Evolutionary conservation across 2,329 filamentous ascomycete genomes (phyloP).

Genomic region (Trichoderma lentiforme): DNA sequence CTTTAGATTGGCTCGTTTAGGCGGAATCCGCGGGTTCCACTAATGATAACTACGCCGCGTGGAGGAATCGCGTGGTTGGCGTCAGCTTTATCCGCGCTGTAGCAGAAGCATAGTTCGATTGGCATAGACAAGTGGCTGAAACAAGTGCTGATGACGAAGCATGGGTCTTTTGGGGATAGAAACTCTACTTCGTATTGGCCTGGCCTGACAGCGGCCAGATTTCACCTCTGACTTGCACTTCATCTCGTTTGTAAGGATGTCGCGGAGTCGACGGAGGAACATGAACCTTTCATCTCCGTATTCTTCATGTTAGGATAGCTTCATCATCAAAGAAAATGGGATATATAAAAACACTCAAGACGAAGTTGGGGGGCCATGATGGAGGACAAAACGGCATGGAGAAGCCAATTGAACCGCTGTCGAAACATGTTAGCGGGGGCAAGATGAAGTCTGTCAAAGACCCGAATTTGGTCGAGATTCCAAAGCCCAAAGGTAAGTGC

Average conservation of each 20-base stretch:
- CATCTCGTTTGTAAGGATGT: not conserved
- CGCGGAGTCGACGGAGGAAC: not conserved
- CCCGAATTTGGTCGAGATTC: not conserved
- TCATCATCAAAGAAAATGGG: not conserved
- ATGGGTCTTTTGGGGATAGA: not conserved
- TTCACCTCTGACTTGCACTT: not conserved
- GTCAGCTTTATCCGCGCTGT: not conserved
- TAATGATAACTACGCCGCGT: not conserved
- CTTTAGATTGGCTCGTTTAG: not conserved
- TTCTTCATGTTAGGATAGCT: not conserved
- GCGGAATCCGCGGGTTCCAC: conserved; percentile 7
- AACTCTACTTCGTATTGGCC: not conserved
- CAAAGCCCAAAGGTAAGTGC: conserved; percentile 6
- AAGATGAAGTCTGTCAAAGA: not conserved
- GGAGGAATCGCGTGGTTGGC: not conserved
- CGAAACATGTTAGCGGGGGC: not conserved
- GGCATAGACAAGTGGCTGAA: not conserved
- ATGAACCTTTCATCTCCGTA: not conserved
- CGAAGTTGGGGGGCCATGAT: not conserved
- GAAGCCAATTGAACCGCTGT: not conserved
- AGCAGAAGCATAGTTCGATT: not conserved
- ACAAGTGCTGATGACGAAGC: conserved; percentile 13
- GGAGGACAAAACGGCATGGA: not conserved
- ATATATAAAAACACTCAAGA: conserved; percentile 6
- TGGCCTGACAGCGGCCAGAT: not conserved